Conservation (phyloP, 1,284 basidiomycete species). For the Ceratorhiza oryzae-sativae region DNA sequence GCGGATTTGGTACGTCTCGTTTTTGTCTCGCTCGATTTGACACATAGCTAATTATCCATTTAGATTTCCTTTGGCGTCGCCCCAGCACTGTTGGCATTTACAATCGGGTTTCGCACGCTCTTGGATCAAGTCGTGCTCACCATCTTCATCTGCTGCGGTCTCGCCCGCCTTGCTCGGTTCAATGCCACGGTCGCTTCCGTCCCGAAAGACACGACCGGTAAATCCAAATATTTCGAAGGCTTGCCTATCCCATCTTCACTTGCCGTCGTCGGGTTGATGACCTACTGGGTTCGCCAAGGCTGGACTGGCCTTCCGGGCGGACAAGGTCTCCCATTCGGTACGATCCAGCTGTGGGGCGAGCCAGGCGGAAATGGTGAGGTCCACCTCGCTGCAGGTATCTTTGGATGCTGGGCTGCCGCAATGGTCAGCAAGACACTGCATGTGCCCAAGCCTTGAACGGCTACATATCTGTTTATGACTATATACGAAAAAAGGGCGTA, state of each 20-base stretch:
- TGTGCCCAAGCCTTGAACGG: constrained; percentile 70
- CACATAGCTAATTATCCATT: background rate
- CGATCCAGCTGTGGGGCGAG: constrained; percentile 72
- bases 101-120: constrained; percentile 86
- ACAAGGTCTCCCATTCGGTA: constrained; percentile 77
- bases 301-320: constrained; percentile 72
- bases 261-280: constrained; percentile 79
- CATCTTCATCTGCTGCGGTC: constrained; percentile 92
- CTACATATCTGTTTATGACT: background rate
- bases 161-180: constrained; percentile 96
- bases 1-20: constrained; percentile 82
- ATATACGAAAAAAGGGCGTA: constrained; percentile 21
- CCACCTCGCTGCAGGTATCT: constrained; percentile 75
- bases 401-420: constrained; percentile 84
- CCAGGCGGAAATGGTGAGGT: constrained; percentile 79
- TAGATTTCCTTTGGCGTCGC: constrained; percentile 98
- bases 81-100: constrained; percentile 90
- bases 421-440: constrained; percentile 96
- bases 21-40: constrained; percentile 16
- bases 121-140: constrained; percentile 89
- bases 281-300: constrained; percentile 83
- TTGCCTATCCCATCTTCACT: constrained; percentile 95
- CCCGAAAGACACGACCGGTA: constrained; percentile 87
- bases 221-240: constrained; percentile 95
- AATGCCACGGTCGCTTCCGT: constrained; percentile 97